phyloP scores from a whole-genome alignment of 73 alveolate species.

The Paramecium tetraurelia region DNA sequence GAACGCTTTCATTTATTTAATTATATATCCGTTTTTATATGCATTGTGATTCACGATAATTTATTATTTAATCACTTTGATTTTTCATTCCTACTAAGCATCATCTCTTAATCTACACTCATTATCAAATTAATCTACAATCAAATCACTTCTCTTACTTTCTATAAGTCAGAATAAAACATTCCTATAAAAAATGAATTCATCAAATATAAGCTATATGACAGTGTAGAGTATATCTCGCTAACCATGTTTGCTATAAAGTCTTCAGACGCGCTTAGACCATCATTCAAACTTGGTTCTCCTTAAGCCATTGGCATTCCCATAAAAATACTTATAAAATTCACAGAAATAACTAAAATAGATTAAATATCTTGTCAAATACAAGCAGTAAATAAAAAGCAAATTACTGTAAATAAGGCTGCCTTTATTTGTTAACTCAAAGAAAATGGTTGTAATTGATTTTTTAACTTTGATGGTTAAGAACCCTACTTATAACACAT shows the following conservation, averaged over 20 bases:
- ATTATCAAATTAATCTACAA: conserved; percentile 21
- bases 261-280: conserved; percentile 34
- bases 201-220: conserved; percentile 34
- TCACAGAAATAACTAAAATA: neutral
- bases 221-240: conserved; percentile 30
- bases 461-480: neutral
- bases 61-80: neutral
- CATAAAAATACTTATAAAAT: conserved; percentile 42
- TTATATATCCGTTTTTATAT: conserved; percentile 1
- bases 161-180: conserved; percentile 7
- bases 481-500: conserved; percentile 8
- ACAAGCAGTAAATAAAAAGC: conserved; percentile 45
- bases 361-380: neutral
- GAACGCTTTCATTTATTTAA: neutral
- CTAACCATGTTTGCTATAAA: conserved; percentile 33
- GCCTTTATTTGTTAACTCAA: conserved; percentile 22
- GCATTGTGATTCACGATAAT: neutral
- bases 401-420: conserved; percentile 15
- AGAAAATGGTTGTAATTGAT: neutral
- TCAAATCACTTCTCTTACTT: neutral
- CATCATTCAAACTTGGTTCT: conserved; percentile 35
- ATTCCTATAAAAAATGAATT: conserved; percentile 39
- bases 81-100: neutral
- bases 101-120: conserved; percentile 30
- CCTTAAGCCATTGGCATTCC: conserved; percentile 51